Evolutionary conservation across 2,329 filamentous ascomycete species (phyloP).

Genomic region (Talaromyces verruculosus): DNA sequence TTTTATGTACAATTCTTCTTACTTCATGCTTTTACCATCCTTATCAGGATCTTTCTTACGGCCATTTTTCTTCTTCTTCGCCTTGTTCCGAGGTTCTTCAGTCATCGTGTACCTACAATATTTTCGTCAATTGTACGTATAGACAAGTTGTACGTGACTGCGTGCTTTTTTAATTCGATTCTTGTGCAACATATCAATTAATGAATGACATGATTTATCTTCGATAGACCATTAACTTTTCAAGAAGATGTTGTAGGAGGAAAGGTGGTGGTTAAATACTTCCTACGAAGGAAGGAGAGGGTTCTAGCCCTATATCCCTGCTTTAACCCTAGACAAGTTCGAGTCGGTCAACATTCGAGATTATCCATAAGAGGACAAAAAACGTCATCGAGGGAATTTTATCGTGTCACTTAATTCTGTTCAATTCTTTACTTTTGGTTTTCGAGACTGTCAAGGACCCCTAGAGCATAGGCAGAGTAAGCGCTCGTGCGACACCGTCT

Average conservation of each 20-base stretch:
- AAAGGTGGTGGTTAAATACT: neutral
- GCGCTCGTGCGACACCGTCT: neutral
- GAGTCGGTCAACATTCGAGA: neutral
- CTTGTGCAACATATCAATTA: slow-evolving; percentile 14
- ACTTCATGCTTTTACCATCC: slow-evolving; percentile 6
- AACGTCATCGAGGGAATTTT: neutral
- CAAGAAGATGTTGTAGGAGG: too few relatives aligned
- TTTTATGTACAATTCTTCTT: slow-evolving; percentile 15
- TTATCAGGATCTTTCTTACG: slow-evolving; percentile 3
- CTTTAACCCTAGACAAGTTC: neutral
- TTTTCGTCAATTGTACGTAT: neutral
- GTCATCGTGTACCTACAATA: slow-evolving; percentile 7
- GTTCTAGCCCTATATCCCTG: slow-evolving; percentile 11
- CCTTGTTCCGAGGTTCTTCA: neutral
- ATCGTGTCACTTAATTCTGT: neutral
- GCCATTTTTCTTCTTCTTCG: neutral
- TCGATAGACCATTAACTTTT: neutral
- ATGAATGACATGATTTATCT: slow-evolving; percentile 6
- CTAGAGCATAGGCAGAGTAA: neutral
- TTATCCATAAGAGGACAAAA: neutral
- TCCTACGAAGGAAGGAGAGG: neutral
- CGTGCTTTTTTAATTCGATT: slow-evolving; percentile 9
- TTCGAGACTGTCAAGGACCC: neutral
- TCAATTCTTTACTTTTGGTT: neutral
- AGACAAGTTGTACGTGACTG: slow-evolving; percentile 6